These are phyloP conservation scores for Entelexis sorbosivorans DNA, from an alignment of 1,139 yeast species.

Conservation along the genomic window DNA sequence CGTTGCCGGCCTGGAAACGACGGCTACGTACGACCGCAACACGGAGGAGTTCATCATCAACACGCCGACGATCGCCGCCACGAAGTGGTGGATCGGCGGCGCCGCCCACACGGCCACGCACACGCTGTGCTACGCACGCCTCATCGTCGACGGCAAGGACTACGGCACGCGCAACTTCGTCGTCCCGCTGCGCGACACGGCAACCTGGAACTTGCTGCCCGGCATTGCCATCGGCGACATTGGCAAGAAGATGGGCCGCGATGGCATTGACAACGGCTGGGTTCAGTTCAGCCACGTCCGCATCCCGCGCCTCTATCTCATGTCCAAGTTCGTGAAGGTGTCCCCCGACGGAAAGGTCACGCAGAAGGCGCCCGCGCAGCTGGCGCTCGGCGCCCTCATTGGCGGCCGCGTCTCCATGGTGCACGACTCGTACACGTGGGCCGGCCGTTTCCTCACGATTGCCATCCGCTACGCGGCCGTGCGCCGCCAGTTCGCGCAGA, in stretches of 20 bases:
- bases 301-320: conserved; percentile 71
- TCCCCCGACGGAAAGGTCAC: conserved; percentile 53
- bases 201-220: conserved; percentile 53
- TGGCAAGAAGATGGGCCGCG: conserved; percentile 86
- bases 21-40: conserved; percentile 60
- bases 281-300: conserved; percentile 72
- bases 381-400: conserved; percentile 71
- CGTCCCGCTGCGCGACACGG: conserved; percentile 68
- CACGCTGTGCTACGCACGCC: conserved; percentile 64
- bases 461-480: conserved; percentile 81
- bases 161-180: conserved; percentile 87
- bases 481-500: conserved; percentile 63
- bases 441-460: conserved; percentile 66
- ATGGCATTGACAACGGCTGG: conserved; percentile 75
- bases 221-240: conserved; percentile 81
- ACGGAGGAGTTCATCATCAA: conserved; percentile 59
- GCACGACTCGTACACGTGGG: conserved; percentile 63
- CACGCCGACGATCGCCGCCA: conserved; percentile 82
- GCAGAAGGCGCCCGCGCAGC: conserved; percentile 63
- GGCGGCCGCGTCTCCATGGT: conserved; percentile 87
- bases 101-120: conserved; percentile 93
- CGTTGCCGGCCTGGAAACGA: conserved; percentile 80
- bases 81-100: conserved; percentile 97
- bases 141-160: conserved; percentile 67
- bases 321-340: conserved; percentile 65